Evolutionary conservation across 208 protist genomes (phyloP).

Genomic region (Herpetomonas muscarum): DNA sequence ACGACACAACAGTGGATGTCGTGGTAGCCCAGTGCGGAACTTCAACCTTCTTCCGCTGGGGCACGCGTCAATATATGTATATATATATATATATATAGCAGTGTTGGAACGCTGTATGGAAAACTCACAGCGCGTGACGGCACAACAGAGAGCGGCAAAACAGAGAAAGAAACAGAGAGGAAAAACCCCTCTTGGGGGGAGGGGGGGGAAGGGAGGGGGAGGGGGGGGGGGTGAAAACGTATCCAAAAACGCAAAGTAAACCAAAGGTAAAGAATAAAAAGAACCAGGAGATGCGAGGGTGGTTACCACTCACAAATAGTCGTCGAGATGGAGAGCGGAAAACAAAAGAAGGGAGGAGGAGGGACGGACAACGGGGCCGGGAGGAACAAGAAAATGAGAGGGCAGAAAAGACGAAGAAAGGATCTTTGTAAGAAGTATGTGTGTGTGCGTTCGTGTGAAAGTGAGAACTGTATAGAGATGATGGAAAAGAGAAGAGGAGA

Average conservation of each 20-base stretch:
- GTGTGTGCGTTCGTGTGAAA: not conserved
- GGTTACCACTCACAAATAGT: conserved; percentile 8
- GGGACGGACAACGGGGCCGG: not conserved
- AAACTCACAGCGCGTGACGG: not conserved
- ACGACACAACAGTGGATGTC: no score
- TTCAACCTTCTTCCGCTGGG: no score
- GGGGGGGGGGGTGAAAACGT: no score
- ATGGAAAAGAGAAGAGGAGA: not conserved
- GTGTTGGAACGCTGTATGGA: no score
- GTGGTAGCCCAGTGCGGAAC: no score
- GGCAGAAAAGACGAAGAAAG: not conserved
- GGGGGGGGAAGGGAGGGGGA: no score
- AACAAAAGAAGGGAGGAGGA: conserved; percentile 1
- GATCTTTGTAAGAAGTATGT: no score
- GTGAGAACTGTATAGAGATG: not conserved
- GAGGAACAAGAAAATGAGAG: conserved; percentile 15
- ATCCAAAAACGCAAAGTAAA: not conserved
- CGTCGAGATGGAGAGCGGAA: conserved; percentile 8
- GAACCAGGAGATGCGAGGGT: no score
- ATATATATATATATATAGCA: no score
- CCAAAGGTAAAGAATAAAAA: not conserved
- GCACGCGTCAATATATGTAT: no score
- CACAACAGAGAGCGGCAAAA: not conserved
- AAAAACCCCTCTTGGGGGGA: no score
- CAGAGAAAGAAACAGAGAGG: conserved; percentile 3